Evolutionary conservation across 1,284 basidiomycete species (phyloP), one percentile per base, ranked within the genome.

Genomic region (Volvariella surrecta): DNA sequence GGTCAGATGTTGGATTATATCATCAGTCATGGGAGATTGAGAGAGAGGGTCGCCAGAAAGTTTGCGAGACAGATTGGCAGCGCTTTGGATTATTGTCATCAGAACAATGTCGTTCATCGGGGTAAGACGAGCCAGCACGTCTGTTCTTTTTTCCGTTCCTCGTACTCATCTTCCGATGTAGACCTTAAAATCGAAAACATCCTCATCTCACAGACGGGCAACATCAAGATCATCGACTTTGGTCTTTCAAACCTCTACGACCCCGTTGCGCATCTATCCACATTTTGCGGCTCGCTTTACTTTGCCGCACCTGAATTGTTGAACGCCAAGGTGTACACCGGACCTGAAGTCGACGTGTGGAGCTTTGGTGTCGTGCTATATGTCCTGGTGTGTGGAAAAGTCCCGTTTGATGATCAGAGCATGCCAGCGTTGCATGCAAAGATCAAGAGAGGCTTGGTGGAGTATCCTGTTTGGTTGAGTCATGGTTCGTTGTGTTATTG

Each of bases 1-100:
- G 95, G 96, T 0, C 95, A 99, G 71, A 96, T 99, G 91, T 82
- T 99, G 52, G 95, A 99, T 75, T 99, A 97, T 63, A 99, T 99
- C 69, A 99, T 99, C 67, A 89, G 89, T 54, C 96, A 99, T 58
- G 95, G 95, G n/a, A 75, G 94, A 30, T 74, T 99, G 48, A 74
- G 95, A 24, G 96, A 99, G 63, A 79, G 95, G 44, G 90, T 93
- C 24, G 95, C 95, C 3, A 74, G 95, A 54, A 97, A 96, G 68
- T 99, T 99, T 66, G 93, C 94, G 0, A 71, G 95, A 18, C 95
- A 99, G 65, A 98, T 99, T 52, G 94, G 89, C 28, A 90, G 87
- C 53, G 95, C 96, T 0, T 71, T 99, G 32, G 89, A 96, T 57
- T 98, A 99, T 63, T 97, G 94, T 61, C 96, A 99, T 68, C 81